Conservation (phyloP, 139 green algal species). For the Raphidocelis subcapitata region DNA sequence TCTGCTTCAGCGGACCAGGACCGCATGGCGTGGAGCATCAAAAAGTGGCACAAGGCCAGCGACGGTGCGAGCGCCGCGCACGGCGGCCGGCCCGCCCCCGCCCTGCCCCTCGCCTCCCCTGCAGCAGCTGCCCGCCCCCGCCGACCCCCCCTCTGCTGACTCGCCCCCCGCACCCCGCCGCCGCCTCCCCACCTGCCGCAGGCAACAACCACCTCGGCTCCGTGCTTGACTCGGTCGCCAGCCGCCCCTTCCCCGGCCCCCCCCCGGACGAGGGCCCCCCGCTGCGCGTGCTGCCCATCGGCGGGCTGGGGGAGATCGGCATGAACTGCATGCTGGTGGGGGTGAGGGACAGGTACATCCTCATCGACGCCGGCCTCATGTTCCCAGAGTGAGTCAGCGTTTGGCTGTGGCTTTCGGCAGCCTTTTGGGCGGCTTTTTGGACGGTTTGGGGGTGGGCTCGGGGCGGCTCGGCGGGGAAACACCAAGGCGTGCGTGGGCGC, state of each 20-base stretch:
- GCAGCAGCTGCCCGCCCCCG: too few species aligned
- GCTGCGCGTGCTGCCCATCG: slow-evolving; percentile 94
- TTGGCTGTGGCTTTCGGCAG: too few species aligned
- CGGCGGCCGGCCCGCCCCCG: too few species aligned
- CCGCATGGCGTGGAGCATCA: slow-evolving; percentile 17
- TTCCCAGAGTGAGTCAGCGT: slow-evolving; percentile 89
- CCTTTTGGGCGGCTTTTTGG: too few species aligned
- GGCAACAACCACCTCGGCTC: slow-evolving; percentile 78
- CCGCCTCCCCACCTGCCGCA: slow-evolving; percentile 55
- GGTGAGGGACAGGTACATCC: slow-evolving; percentile 93
- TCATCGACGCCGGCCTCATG: slow-evolving; percentile 99
- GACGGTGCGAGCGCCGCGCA: too few species aligned
- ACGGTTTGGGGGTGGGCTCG: too few species aligned
- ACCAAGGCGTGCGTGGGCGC: too few species aligned
- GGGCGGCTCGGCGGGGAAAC: too few species aligned
- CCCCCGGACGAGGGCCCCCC: slow-evolving; percentile 71
- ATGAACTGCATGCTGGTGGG: slow-evolving; percentile 99
- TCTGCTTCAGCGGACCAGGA: neutral
- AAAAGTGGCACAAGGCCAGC: neutral
- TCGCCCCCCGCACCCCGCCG: too few species aligned
- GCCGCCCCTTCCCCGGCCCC: slow-evolving; percentile 59
- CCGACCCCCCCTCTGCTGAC: too few species aligned
- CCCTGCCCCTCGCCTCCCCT: too few species aligned
- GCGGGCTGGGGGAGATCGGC: slow-evolving; percentile 97
- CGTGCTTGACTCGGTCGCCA: neutral